Evolutionary conservation across 495 filamentous ascomycete genomes (phyloP).

Genomic region (Bombardia bombarda): DNA sequence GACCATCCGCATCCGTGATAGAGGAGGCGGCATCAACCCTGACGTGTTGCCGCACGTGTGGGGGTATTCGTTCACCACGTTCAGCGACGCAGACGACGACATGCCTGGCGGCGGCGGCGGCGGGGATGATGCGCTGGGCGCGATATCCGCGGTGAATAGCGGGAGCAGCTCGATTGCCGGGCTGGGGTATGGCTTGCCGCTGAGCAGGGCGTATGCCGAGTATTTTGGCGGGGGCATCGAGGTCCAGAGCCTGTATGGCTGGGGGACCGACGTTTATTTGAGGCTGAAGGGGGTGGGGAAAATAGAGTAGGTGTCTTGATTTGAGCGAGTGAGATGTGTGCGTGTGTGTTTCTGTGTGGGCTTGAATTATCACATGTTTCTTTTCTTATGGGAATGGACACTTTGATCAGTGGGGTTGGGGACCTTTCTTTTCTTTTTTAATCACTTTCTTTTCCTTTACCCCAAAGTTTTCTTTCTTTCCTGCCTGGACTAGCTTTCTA

Average conservation of each 20-base stretch:
- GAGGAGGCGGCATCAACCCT: slow-evolving; percentile 85
- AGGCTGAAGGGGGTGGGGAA: slow-evolving; percentile 78
- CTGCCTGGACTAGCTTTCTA: too few species aligned
- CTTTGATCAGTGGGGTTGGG: too few species aligned
- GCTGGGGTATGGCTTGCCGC: slow-evolving; percentile 83
- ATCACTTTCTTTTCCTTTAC: too few species aligned
- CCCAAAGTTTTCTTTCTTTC: too few species aligned
- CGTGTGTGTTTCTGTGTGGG: too few species aligned
- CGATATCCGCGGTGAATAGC: slow-evolving; percentile 59
- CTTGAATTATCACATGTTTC: too few species aligned
- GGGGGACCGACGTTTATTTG: slow-evolving; percentile 63
- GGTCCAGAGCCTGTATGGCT: slow-evolving; percentile 90
- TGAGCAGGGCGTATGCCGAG: slow-evolving; percentile 92
- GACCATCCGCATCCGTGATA: slow-evolving; percentile 89
- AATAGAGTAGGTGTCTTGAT: slow-evolving; percentile 29
- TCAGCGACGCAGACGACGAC: slow-evolving; percentile 58
- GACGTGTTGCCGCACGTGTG: slow-evolving; percentile 80
- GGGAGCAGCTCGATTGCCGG: slow-evolving; percentile 77
- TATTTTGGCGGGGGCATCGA: slow-evolving; percentile 96
- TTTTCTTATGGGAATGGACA: too few species aligned
- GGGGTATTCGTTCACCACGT: slow-evolving; percentile 95
- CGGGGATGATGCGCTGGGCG: slow-evolving; percentile 57
- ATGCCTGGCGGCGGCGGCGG: slow-evolving; percentile 22
- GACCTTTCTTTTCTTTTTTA: too few species aligned
- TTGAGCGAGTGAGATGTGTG: too few species aligned